These are phyloP conservation scores for Wickerhamomyces chambardii DNA, from an alignment of 805 yeast genomes.

Conservation along the genomic window DNA sequence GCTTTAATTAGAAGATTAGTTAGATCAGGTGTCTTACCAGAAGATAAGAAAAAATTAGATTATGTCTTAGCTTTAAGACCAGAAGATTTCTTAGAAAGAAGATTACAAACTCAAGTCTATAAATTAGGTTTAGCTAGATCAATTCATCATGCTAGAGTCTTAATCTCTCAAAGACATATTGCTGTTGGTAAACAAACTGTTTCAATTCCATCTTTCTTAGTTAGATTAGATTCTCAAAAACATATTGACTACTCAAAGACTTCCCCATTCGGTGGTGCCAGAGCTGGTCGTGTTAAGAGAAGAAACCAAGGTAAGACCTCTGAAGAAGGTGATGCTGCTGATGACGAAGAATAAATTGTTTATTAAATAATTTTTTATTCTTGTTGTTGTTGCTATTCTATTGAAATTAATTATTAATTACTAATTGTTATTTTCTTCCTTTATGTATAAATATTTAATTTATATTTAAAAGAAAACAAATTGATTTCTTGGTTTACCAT, in stretches of 20 bases:
- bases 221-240: constrained; percentile 99
- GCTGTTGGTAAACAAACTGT: constrained; percentile 99
- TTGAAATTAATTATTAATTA: too few relatives aligned
- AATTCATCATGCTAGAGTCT: constrained; percentile 99
- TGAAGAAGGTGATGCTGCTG: constrained; percentile 71
- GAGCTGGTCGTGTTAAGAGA: constrained; percentile 99
- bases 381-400: too few relatives aligned
- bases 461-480: too few relatives aligned
- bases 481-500: too few relatives aligned
- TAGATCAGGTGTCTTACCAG: constrained; percentile 97
- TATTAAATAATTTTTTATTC: too few relatives aligned
- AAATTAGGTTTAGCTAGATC: constrained; percentile 99
- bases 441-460: too few relatives aligned
- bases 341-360: constrained; percentile 56
- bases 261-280: constrained; percentile 99
- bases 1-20: constrained; percentile 99
- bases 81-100: constrained; percentile 99
- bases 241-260: constrained; percentile 99
- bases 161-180: constrained; percentile 98
- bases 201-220: constrained; percentile 98
- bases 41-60: constrained; percentile 99
- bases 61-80: constrained; percentile 96
- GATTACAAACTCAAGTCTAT: constrained; percentile 99
- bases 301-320: constrained; percentile 47
- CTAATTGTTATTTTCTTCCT: too few relatives aligned